Evolutionary conservation across 2,329 filamentous ascomycete species (phyloP).

Genomic region (Trichoderma breve): DNA sequence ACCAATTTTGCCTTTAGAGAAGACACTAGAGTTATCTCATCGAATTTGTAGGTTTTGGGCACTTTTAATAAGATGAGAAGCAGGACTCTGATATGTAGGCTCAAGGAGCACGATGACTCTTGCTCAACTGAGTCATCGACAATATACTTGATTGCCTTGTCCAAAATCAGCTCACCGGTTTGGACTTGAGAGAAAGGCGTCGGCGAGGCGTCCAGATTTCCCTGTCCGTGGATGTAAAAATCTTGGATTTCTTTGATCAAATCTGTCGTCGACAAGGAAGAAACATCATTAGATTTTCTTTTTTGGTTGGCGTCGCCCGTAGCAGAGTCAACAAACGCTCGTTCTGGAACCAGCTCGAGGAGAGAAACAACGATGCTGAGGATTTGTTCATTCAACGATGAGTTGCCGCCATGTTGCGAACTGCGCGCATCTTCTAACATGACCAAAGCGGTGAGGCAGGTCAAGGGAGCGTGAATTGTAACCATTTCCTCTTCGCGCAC

Average conservation of each 20-base stretch:
- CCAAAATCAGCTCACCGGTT: constrained; percentile 61
- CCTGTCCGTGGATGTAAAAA: constrained; percentile 70
- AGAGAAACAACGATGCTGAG: constrained; percentile 55
- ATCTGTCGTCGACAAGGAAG: constrained; percentile 39
- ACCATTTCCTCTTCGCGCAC: constrained; percentile 96
- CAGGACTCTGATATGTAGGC: constrained; percentile 58
- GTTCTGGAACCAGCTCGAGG: constrained; percentile 62
- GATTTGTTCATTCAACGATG: constrained; percentile 35
- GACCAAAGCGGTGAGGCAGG: constrained; percentile 56
- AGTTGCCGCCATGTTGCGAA: constrained; percentile 35
- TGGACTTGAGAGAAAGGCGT: constrained; percentile 58
- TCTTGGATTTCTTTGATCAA: constrained; percentile 59
- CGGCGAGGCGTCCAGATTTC: constrained; percentile 61
- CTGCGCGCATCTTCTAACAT: constrained; percentile 55
- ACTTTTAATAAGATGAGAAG: constrained; percentile 56
- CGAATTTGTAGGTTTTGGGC: constrained; percentile 42
- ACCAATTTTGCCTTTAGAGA: constrained; percentile 51
- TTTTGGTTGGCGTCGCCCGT: constrained; percentile 20
- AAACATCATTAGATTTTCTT: constrained; percentile 7
- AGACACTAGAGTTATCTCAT: constrained; percentile 48
- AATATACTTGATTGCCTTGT: constrained; percentile 55
- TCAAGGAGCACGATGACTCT: constrained; percentile 47
- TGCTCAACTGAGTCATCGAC: constrained; percentile 46
- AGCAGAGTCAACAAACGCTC: constrained; percentile 51
- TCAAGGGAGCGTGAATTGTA: constrained; percentile 75